These are phyloP conservation scores for Saururus chinensis DNA, from an alignment of 164 flowering plant genomes.

Conservation along the genomic window DNA sequence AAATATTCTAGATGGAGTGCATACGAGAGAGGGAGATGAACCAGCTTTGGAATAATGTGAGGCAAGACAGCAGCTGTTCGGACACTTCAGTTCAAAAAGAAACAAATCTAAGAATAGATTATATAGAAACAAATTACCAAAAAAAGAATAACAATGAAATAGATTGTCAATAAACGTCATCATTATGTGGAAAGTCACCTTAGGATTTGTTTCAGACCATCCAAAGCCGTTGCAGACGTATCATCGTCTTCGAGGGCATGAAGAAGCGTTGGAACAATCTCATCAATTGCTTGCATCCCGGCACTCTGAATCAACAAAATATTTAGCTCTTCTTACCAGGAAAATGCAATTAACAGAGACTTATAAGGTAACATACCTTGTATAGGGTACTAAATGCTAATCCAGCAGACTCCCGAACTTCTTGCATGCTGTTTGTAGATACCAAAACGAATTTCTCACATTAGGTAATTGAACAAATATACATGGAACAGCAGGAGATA, in stretches of 20 bases:
- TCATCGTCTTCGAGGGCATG: slow-evolving; percentile 86
- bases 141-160: not conserved
- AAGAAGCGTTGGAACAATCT: slow-evolving; percentile 92
- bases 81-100: slow-evolving; percentile 41
- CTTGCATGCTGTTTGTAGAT: slow-evolving; percentile 41
- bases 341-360: not conserved
- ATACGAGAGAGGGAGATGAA: slow-evolving; percentile 87
- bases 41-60: slow-evolving; percentile 95
- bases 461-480: not conserved
- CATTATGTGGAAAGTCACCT: slow-evolving; percentile 33
- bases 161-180: not conserved
- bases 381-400: slow-evolving; percentile 91
- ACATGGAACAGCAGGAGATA: too few relatives aligned
- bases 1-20: slow-evolving; percentile 16
- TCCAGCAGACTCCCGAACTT: slow-evolving; percentile 98
- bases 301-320: slow-evolving; percentile 56
- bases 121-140: not conserved
- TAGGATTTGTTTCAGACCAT: slow-evolving; percentile 95
- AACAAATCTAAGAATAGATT: slow-evolving; percentile 1
- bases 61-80: slow-evolving; percentile 94
- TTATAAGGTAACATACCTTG: slow-evolving; percentile 42
- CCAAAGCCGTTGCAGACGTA: slow-evolving; percentile 93
- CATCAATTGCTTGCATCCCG: slow-evolving; percentile 99
- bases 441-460: not conserved
- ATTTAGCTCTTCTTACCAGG: not conserved